phyloP scores from a whole-genome alignment of 495 filamentous ascomycete species.

The Neurospora sp. region DNA sequence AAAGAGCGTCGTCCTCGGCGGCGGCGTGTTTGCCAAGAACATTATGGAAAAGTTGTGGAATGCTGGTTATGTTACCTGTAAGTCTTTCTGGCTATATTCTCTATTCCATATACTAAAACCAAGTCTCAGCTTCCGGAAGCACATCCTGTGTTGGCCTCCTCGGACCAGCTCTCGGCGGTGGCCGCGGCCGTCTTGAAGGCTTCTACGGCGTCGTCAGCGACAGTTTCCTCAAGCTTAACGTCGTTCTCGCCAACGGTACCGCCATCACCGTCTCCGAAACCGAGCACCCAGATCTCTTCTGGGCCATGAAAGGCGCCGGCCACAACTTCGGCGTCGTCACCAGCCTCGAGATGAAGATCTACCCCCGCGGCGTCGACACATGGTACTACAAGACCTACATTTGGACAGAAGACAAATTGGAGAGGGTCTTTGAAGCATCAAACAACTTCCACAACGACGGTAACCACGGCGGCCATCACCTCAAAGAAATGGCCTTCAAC shows the following conservation, averaged over 20 bases:
- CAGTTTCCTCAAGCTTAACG: conserved; percentile 39
- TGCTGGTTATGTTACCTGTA: conserved; percentile 29
- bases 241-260: conserved; percentile 49
- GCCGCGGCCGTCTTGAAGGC: conserved; percentile 51
- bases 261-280: conserved; percentile 27
- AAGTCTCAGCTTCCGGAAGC: conserved; percentile 35
- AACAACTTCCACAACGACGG: conserved; percentile 35
- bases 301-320: conserved; percentile 49
- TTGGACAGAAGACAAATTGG: conserved; percentile 40
- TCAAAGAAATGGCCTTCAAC: conserved; percentile 23
- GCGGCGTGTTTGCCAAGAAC: conserved; percentile 31
- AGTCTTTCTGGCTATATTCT: background rate
- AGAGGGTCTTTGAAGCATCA: conserved; percentile 35
- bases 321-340: conserved; percentile 56
- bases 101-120: no score
- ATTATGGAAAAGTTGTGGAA: conserved; percentile 28
- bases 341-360: conserved; percentile 37
- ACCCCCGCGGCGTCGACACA: conserved; percentile 23
- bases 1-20: conserved; percentile 40
- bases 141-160: conserved; percentile 38
- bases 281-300: conserved; percentile 40
- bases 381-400: conserved; percentile 37
- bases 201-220: conserved; percentile 51
- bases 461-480: conserved; percentile 28
- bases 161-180: conserved; percentile 51